Evolutionary conservation across 2,329 filamentous ascomycete species (phyloP).

Genomic region (Aureobasidium melanogenum): DNA sequence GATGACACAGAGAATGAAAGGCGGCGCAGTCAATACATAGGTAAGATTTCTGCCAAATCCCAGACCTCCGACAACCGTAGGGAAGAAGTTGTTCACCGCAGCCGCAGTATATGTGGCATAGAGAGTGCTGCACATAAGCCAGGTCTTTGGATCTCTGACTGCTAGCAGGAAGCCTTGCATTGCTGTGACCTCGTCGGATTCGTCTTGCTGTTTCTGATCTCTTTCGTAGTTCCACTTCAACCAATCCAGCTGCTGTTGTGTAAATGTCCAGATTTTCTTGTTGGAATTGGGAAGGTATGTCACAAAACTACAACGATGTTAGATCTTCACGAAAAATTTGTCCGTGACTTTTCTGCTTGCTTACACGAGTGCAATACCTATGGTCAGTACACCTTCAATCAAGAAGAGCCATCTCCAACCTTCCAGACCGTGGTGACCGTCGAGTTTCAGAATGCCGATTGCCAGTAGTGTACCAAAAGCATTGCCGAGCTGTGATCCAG

Average conservation of each 20-base stretch:
- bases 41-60: slow-evolving; percentile 25
- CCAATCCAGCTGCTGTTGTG: background rate
- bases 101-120: slow-evolving; percentile 29
- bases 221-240: slow-evolving; percentile 2
- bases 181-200: slow-evolving; percentile 21
- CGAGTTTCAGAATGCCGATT: background rate
- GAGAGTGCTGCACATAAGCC: slow-evolving; percentile 27
- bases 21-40: slow-evolving; percentile 27
- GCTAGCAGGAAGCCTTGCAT: slow-evolving; percentile 26
- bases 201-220: slow-evolving; percentile 18
- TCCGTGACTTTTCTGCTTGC: slow-evolving; percentile 12
- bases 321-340: slow-evolving; percentile 19
- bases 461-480: slow-evolving; percentile 36
- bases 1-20: slow-evolving; percentile 28
- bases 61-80: slow-evolving; percentile 24
- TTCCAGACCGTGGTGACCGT: background rate
- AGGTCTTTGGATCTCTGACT: slow-evolving; percentile 26
- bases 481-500: slow-evolving; percentile 40
- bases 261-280: slow-evolving; percentile 24
- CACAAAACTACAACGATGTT: background rate
- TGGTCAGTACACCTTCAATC: slow-evolving; percentile 29
- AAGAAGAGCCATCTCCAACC: slow-evolving; percentile 20
- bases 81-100: slow-evolving; percentile 28
- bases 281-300: slow-evolving; percentile 15
- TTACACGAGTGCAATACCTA: slow-evolving; percentile 22